Evolutionary conservation across 2,329 filamentous ascomycete genomes (phyloP), one percentile per base, ranked within the genome.

Genomic region (Penicillium rolfsii): DNA sequence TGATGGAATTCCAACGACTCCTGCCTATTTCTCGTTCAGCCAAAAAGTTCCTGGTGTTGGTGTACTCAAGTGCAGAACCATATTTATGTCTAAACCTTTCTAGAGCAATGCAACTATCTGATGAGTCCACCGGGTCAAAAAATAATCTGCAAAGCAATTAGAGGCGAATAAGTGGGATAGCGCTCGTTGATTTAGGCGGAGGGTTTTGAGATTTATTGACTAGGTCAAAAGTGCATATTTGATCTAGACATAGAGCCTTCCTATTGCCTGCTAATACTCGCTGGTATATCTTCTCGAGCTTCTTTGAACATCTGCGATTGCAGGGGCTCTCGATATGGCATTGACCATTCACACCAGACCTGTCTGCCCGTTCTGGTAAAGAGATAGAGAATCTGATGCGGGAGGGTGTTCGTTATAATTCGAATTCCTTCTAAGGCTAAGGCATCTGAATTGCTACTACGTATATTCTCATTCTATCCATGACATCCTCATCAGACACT

Each of bases 31-130:
- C 14, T 16, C 19, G 14, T 48, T 26, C n/a, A 30, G 24, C 19
- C 24, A 48, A 48, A 48, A 48, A 30, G 45, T 48, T 48, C 30
- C 26, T 46, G 9, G 45, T 48, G 45, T n/a, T 30, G 45, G 45
- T 48, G 45, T 24, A n/a, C 30, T 48, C 7, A 8, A n/a, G 45
- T 30, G 8, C 45, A 6, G 14, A 28, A 16, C 30, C 26, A 30
- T 48, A 24, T 30, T 28, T 19, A 48, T 19, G 7, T 24, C 26
- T 30, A 30, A 16, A 30, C 3, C 43, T 28, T 48, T 48, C 45
- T 30, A 48, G 26, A 48, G 40, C n/a, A 48, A 48, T 48, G 30
- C 16, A 30, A 30, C n/a, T 16, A 30, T 30, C 26, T 48, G 16
- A 48, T 30, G 26, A 30, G 26, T 46, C 43, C 2, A 16, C 6